Conservation (phyloP, 2,329 filamentous ascomycete species). For the Penicillium decumbens region DNA sequence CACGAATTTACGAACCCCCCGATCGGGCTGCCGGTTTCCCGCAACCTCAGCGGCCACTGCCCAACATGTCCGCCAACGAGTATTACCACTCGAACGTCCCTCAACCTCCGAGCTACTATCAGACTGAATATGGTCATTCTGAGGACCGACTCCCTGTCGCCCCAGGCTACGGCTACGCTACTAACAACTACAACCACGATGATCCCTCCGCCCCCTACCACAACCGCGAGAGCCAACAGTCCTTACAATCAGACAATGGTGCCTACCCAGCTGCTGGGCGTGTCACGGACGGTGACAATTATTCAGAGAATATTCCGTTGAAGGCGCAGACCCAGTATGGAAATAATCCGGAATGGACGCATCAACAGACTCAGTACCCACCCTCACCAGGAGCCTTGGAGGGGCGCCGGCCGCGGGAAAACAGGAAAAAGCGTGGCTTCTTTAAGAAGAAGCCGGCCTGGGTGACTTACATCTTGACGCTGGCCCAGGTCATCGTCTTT, state of each 20-base stretch:
- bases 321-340: conserved; percentile 37
- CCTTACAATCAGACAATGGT: conserved; percentile 33
- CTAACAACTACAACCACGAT: conserved; percentile 38
- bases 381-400: conserved; percentile 49
- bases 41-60: conserved; percentile 10
- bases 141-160: conserved; percentile 30
- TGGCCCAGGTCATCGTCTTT: conserved; percentile 77
- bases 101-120: conserved; percentile 31
- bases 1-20: conserved; percentile 2
- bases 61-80: conserved; percentile 59
- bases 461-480: conserved; percentile 74
- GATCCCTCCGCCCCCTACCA: conserved; percentile 39
- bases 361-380: conserved; percentile 42
- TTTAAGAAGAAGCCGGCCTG: conserved; percentile 63
- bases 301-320: conserved; percentile 42
- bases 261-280: conserved; percentile 31
- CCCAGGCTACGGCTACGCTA: conserved; percentile 20
- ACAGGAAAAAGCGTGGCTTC: conserved; percentile 45
- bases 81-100: conserved; percentile 55
- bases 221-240: conserved; percentile 37
- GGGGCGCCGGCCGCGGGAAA: conserved; percentile 9
- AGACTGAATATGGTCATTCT: conserved; percentile 31
- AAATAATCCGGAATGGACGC: conserved; percentile 38
- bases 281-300: conserved; percentile 33
- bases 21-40: conserved; percentile 1